Base-by-base conservation (phyloP, 495 filamentous ascomycete species). In the Aspergillus cristatus region DNA sequence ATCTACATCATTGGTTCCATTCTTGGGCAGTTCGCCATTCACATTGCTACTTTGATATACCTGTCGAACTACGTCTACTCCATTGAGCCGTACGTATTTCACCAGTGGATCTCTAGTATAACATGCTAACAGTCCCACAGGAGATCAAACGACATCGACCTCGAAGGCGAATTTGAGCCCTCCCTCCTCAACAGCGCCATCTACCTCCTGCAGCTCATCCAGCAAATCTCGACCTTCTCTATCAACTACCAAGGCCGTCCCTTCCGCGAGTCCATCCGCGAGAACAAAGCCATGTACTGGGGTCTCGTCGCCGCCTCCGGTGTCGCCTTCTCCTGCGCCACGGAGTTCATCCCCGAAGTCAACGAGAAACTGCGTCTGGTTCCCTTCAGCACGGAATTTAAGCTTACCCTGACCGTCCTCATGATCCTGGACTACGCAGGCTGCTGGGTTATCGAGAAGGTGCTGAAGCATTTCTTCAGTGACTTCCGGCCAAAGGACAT, bases 211-310 rank as follows among this genome's bases (percentile, higher is more conserved):
- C 93, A 97, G 52, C 76, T 99, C 31, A 97, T 99, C 63, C 91
- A 99, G 61, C 93, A 99, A 55, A 95, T 99, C 53, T 97, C 91
- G 8, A 99, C 91, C 7, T 99, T 99, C 54, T 89, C 91, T 26
- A 91, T 97, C 74, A 99, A 99, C 70, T 99, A 99, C 67, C 91
- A 99, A 60, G 91, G 91, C 38, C 83, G 91, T 15, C 91, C 91
- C 3, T 99, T 99, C 79, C 83, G 91, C 39, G 91, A 99, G 62
- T 82, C 82, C 7, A 86, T 99, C 37, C 76, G 81, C 1, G 93
- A 97, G 68, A 99, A 99, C 67, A 79, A 76, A 50, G 86, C 86
- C 54, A 99, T 99, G 91, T 99, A 89, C 69, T 97, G 81, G 74
- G 93, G 91, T 40, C 80, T 99, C 34, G 63, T 97, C 6, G 81